Evolutionary conservation across 345 rosid species (phyloP).

Genomic region (Melaleuca quinquenervia): DNA sequence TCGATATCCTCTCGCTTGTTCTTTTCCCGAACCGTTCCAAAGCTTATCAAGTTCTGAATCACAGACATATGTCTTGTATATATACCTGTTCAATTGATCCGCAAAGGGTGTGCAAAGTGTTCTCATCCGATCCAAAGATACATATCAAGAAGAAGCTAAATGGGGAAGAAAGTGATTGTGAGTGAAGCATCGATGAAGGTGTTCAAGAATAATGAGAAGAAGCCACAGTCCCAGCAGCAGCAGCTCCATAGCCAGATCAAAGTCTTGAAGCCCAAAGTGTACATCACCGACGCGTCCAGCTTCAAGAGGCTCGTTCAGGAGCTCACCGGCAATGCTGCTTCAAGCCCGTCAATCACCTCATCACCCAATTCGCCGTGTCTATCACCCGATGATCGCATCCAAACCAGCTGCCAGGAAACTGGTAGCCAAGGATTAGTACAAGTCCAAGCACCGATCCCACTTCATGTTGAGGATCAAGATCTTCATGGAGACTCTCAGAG

Average conservation of each 20-base stretch:
- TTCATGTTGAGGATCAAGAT: neutral
- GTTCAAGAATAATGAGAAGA: conserved; percentile 10
- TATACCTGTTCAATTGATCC: neutral
- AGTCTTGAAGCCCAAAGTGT: conserved; percentile 32
- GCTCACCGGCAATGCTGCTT: conserved; percentile 18
- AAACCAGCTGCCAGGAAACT: neutral
- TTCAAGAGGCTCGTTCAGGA: conserved; percentile 43
- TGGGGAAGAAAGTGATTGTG: conserved; percentile 29
- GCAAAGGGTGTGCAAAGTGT: neutral
- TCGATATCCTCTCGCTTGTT: neutral
- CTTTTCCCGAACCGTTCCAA: neutral
- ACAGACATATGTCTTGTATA: neutral
- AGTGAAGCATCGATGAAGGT: conserved; percentile 3
- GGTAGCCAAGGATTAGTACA: neutral
- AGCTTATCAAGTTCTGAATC: neutral
- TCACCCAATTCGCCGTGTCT: neutral
- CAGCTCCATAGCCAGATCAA: neutral
- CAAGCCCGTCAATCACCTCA: neutral
- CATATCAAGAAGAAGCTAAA: neutral
- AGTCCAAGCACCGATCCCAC: neutral
- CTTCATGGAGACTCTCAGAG: neutral
- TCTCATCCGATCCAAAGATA: neutral
- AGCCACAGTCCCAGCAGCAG: neutral
- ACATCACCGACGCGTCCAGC: conserved; percentile 30
- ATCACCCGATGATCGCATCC: neutral